These are phyloP conservation scores for Hanseniaspora singularis DNA, from an alignment of 805 yeast species.

Conservation along the genomic window DNA sequence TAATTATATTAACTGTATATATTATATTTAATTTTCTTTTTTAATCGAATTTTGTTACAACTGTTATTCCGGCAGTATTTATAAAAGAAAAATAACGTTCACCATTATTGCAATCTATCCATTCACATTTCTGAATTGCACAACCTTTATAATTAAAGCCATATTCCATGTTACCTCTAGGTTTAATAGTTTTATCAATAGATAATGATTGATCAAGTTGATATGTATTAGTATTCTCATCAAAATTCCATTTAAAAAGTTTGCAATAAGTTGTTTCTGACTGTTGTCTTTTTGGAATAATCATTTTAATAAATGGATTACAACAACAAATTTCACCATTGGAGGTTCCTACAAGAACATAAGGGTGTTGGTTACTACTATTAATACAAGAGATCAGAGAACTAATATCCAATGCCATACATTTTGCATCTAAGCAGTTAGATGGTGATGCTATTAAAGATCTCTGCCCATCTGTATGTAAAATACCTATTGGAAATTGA, in stretches of 20 bases:
- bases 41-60: slow-evolving; percentile 22
- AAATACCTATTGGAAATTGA: slow-evolving; percentile 30
- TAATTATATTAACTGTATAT: slow-evolving; percentile 23
- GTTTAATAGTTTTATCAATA: slow-evolving; percentile 25
- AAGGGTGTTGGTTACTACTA: slow-evolving; percentile 36
- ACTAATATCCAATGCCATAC: slow-evolving; percentile 26
- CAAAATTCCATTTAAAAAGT: slow-evolving; percentile 32
- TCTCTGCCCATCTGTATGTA: slow-evolving; percentile 34
- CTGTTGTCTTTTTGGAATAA: slow-evolving; percentile 18
- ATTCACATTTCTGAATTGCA: slow-evolving; percentile 34
- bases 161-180: slow-evolving; percentile 28
- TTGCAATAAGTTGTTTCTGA: neutral
- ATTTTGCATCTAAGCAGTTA: slow-evolving; percentile 1
- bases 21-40: neutral
- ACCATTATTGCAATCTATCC: slow-evolving; percentile 11
- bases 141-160: slow-evolving; percentile 42
- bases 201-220: slow-evolving; percentile 35
- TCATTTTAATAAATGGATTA: slow-evolving; percentile 31
- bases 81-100: slow-evolving; percentile 21
- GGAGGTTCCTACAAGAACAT: slow-evolving; percentile 36
- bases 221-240: slow-evolving; percentile 30
- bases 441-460: slow-evolving; percentile 17
- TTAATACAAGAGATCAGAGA: slow-evolving; percentile 34
- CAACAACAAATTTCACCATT: slow-evolving; percentile 38
- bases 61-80: slow-evolving; percentile 27